Evolutionary conservation across 805 yeast species (phyloP).

Genomic region (Tetrapisispora iriomotensis): DNA sequence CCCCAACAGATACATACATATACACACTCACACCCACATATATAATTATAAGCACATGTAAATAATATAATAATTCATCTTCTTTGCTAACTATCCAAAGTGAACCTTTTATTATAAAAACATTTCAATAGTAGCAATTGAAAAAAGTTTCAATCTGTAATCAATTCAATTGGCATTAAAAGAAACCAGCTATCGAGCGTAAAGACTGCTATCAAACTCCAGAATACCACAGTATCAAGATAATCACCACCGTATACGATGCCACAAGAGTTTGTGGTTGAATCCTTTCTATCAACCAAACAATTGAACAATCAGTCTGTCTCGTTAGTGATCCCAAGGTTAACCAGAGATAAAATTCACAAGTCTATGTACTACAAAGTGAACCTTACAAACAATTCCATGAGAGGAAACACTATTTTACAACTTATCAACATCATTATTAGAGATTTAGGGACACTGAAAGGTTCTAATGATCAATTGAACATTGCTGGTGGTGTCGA

Average conservation of each 20-base stretch:
- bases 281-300: slow-evolving; percentile 21
- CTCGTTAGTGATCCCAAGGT: slow-evolving; percentile 25
- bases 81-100: too few species aligned
- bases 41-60: too few species aligned
- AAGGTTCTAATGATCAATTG: slow-evolving; percentile 8
- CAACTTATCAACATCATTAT: slow-evolving; percentile 16
- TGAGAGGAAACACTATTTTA: slow-evolving; percentile 25
- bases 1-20: not conserved
- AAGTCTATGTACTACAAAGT: slow-evolving; percentile 25
- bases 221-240: not conserved
- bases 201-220: not conserved
- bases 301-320: slow-evolving; percentile 27
- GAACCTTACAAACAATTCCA: slow-evolving; percentile 16
- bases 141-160: too few species aligned
- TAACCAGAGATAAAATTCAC: slow-evolving; percentile 25
- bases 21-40: not conserved
- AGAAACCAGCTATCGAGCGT: too few species aligned
- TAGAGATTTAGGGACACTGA: slow-evolving; percentile 21
- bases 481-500: slow-evolving; percentile 26
- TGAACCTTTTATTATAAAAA: too few species aligned
- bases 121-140: too few species aligned
- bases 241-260: too few species aligned
- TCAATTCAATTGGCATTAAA: too few species aligned
- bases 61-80: not conserved
- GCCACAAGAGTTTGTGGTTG: slow-evolving; percentile 25